phyloP scores from a whole-genome alignment of 140 eudicot genomes.

The Ambrosia hybrid region DNA sequence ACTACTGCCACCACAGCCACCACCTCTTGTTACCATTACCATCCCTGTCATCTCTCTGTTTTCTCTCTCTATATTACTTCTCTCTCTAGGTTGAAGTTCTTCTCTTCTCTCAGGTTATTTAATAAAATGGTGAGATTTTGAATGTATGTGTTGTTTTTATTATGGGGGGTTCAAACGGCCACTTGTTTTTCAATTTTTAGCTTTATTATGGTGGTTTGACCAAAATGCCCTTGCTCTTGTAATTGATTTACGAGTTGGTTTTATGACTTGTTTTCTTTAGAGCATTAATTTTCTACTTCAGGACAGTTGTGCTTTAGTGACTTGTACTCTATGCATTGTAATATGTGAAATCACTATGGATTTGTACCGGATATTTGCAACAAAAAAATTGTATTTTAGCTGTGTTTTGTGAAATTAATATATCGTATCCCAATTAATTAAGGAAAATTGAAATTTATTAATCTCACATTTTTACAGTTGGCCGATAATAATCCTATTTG shows the following conservation, averaged over 20 bases:
- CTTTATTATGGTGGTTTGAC: slow-evolving; percentile 15
- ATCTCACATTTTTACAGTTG: too few relatives aligned
- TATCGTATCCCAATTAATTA: too few relatives aligned
- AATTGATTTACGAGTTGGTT: not conserved
- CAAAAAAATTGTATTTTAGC: too few relatives aligned
- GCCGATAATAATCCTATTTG: too few relatives aligned
- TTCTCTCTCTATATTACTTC: slow-evolving; percentile 3
- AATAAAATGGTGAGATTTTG: slow-evolving; percentile 32
- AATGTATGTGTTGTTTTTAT: slow-evolving; percentile 35
- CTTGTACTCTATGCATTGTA: not conserved
- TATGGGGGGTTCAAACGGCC: slow-evolving; percentile 49
- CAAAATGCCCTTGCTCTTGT: slow-evolving; percentile 20
- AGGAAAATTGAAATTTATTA: too few relatives aligned
- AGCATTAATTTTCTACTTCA: not conserved
- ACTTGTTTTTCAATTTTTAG: slow-evolving; percentile 34
- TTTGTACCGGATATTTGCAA: too few relatives aligned
- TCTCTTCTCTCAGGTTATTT: not conserved
- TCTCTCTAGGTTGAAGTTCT: slow-evolving; percentile 13
- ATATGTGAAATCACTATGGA: too few relatives aligned
- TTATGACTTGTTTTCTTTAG: too few relatives aligned
- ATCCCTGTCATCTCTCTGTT: slow-evolving; percentile 39
- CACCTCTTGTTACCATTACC: slow-evolving; percentile 40
- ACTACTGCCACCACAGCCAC: not conserved
- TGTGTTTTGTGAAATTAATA: too few relatives aligned
- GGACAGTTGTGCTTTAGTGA: not conserved